Conservation (phyloP, 192 early-diverging fungal species). For the Coemansia sp. region DNA sequence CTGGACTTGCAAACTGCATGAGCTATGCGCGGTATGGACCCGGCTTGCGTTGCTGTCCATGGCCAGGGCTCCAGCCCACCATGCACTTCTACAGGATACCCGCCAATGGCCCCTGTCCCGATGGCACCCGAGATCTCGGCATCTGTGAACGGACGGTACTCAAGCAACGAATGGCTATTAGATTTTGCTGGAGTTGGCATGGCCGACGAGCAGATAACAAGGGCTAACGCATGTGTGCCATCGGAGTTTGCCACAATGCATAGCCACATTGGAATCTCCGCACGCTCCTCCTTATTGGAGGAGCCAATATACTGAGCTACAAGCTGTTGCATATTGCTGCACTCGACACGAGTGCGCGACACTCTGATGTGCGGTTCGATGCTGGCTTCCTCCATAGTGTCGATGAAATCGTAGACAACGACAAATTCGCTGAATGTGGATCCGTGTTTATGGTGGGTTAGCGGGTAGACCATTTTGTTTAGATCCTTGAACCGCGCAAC, state of each 20-base stretch:
- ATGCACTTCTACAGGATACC: constrained; percentile 6
- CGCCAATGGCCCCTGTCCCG: not conserved
- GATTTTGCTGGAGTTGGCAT: not conserved
- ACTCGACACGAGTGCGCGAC: constrained; percentile 18
- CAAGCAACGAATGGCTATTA: no score
- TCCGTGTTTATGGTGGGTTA: not conserved
- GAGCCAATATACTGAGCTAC: constrained; percentile 26
- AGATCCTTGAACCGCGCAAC: constrained; percentile 20
- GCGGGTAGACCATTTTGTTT: constrained; percentile 9
- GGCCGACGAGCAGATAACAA: constrained; percentile 23
- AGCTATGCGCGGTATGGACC: not conserved
- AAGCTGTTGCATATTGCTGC: constrained; percentile 1
- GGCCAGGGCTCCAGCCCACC: constrained; percentile 40
- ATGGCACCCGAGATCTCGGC: constrained; percentile 9
- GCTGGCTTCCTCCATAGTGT: constrained; percentile 11
- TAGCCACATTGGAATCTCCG: constrained; percentile 38
- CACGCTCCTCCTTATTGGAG: constrained; percentile 18
- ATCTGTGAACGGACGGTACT: constrained; percentile 14
- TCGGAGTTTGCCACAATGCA: constrained; percentile 18
- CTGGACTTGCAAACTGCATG: not conserved
- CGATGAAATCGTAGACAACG: constrained; percentile 28
- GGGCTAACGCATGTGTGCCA: constrained; percentile 25
- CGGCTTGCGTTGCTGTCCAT: constrained; percentile 13
- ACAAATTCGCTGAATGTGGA: constrained; percentile 38
- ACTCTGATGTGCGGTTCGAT: constrained; percentile 38